Evolutionary conservation across 2,329 filamentous ascomycete genomes (phyloP), one percentile per base, ranked within the genome.

Genomic region (Trichoderma guizhouense): DNA sequence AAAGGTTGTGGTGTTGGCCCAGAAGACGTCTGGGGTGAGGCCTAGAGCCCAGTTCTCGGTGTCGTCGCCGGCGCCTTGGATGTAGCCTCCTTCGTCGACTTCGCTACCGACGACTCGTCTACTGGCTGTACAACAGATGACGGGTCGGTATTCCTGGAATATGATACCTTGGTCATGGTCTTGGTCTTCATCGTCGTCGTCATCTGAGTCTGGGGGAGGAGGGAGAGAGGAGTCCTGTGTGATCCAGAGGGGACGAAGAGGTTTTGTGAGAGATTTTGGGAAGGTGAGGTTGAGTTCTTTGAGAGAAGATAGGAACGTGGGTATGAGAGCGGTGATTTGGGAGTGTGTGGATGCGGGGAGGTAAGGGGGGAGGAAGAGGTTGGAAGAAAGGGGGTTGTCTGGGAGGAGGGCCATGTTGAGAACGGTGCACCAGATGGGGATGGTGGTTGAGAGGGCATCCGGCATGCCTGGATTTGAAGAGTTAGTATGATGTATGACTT

Each of bases 51-150:
- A 99, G 76, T 93, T 93, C 84, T 99, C 96, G 14, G 92, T 93
- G 79, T 99, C 96, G 80, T 99, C 96, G 2, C 92, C 96, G 0
- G 95, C 95, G 65, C 96, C 96, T 82, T 98, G 96, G 72, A 99
- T 92, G 78, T 99, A 99, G 5, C 81, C 79, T 0, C 87, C 89
- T 26, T 90, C 92, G 2, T 84, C 85, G 34, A 79, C 78, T 79
- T 95, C 93, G 3, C 88, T 89, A 14, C 90, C 92, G 2, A 83
- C 83, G 1, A 94, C 90, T 18, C 92, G 87, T 36, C 90, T 87
- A 1, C 94, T 97, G 14, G 94, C 92, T 1, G 94, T 98, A 79
- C 93, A 96, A 78, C 96, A 93, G 26, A 98, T 87, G 3, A 98
- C 83, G 0, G 93, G 90, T 76, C 92, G 86, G 77, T 89, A 93